Evolutionary conservation across 139 green algal genomes (phyloP).

Genomic region (Chlorella sp.): DNA sequence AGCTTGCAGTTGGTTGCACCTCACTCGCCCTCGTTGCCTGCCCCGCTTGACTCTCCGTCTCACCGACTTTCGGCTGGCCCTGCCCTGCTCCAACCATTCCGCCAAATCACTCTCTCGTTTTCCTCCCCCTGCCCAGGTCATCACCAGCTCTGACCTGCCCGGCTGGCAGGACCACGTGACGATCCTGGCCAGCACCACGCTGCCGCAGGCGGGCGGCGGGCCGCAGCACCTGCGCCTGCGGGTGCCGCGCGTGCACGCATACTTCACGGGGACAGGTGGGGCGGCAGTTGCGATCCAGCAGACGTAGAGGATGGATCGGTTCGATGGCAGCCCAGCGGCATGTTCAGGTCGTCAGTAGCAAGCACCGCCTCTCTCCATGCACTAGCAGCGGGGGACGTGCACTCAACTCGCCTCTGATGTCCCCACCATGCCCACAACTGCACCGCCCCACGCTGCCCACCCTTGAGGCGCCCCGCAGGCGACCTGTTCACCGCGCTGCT

Average conservation of each 20-base stretch:
- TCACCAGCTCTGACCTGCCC: constrained; percentile 54
- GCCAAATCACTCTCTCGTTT: background rate
- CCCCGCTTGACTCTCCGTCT: background rate
- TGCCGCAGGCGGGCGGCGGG: constrained; percentile 49
- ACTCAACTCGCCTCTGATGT: background rate
- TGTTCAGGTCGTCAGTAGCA: too few species aligned
- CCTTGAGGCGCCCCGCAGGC: constrained; percentile 39
- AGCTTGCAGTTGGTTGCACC: background rate
- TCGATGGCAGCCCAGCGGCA: background rate
- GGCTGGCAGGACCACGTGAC: constrained; percentile 48
- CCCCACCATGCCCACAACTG: background rate
- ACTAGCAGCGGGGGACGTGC: background rate
- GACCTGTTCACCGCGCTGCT: constrained; percentile 79
- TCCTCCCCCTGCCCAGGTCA: constrained; percentile 45
- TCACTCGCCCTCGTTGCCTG: background rate
- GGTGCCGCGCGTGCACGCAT: constrained; percentile 67
- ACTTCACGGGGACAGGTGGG: constrained; percentile 87
- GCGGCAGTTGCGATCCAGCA: too few species aligned
- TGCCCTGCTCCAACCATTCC: background rate
- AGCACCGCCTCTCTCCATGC: background rate
- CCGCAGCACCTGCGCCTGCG: constrained; percentile 42
- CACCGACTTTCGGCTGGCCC: too few species aligned
- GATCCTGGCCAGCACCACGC: constrained; percentile 70
- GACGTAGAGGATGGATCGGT: background rate
- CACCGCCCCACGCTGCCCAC: background rate